These are phyloP conservation scores for Suillus occidentalis DNA, from an alignment of 768 basidiomycete species.

Conservation along the genomic window DNA sequence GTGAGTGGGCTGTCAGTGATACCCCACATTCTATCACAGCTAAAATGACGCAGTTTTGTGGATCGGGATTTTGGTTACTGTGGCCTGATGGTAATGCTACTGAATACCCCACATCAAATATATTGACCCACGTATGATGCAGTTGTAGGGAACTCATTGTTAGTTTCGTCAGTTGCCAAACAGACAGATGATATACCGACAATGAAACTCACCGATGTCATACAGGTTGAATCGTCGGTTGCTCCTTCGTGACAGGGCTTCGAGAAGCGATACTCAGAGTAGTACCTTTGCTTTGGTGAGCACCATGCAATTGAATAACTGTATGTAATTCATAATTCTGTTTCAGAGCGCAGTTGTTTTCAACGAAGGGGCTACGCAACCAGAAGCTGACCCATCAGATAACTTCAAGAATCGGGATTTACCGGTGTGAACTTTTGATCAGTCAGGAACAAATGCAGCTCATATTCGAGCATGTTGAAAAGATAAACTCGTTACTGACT, in stretches of 20 bases:
- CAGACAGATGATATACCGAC: background rate
- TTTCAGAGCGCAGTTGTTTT: background rate
- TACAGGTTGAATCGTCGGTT: constrained; percentile 1
- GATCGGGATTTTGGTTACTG: background rate
- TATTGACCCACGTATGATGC: background rate
- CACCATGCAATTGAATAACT: background rate
- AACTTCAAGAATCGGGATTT: background rate
- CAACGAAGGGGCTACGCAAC: background rate
- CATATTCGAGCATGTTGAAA: background rate
- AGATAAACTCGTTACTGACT: background rate
- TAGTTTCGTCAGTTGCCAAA: constrained; percentile 1
- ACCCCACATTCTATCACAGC: background rate
- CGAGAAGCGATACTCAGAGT: background rate
- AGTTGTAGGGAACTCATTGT: background rate
- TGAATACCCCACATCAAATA: background rate
- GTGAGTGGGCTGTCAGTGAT: background rate
- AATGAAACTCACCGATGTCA: background rate
- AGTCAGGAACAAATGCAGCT: background rate
- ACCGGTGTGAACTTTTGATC: background rate
- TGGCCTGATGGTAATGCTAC: background rate
- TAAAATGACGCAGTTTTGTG: background rate
- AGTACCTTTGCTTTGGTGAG: background rate
- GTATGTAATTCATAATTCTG: background rate
- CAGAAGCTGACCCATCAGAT: background rate
- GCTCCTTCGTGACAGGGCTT: background rate